A percentile compares a stretch with the other conserved stretches of the same genome.
These are phyloP conservation scores for Xylaria sp. DNA, from an alignment of 2,329 filamentous ascomycete genomes.

Conservation along the genomic window DNA sequence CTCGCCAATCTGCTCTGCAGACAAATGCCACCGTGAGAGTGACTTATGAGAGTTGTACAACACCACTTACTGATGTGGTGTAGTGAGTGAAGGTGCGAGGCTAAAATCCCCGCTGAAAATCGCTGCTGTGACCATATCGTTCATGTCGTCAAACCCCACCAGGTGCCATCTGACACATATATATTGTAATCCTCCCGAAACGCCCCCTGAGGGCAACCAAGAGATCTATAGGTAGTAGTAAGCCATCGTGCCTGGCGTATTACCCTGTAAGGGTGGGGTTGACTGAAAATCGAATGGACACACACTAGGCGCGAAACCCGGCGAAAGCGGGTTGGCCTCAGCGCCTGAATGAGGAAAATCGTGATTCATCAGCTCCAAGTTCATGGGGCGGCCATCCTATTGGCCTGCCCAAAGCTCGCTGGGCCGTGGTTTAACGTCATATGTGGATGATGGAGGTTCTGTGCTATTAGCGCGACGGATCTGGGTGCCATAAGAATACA, in stretches of 20 bases:
- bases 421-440: slow-evolving; percentile 70
- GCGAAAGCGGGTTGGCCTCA: not conserved
- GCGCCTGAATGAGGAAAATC: slow-evolving; percentile 7
- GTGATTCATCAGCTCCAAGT: slow-evolving; percentile 26
- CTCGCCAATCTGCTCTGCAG: slow-evolving; percentile 14
- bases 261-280: not conserved
- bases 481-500: slow-evolving; percentile 73
- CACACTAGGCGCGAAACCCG: not conserved
- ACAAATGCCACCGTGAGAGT: not conserved
- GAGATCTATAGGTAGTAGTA: slow-evolving; percentile 40
- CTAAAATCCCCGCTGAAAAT: not conserved
- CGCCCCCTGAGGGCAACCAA: slow-evolving; percentile 18
- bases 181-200: slow-evolving; percentile 3
- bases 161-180: slow-evolving; percentile 5
- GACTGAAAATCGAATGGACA: not conserved
- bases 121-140: not conserved
- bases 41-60: slow-evolving; percentile 15
- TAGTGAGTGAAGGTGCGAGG: slow-evolving; percentile 4
- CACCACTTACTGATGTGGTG: not conserved
- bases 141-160: not conserved
- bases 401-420: slow-evolving; percentile 46
- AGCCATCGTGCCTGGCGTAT: not conserved
- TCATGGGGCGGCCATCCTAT: slow-evolving; percentile 39
- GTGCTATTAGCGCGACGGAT: slow-evolving; percentile 80
- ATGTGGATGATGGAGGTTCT: slow-evolving; percentile 67